phyloP scores from a whole-genome alignment of 768 basidiomycete species.

The Boletellus ananiceps region DNA sequence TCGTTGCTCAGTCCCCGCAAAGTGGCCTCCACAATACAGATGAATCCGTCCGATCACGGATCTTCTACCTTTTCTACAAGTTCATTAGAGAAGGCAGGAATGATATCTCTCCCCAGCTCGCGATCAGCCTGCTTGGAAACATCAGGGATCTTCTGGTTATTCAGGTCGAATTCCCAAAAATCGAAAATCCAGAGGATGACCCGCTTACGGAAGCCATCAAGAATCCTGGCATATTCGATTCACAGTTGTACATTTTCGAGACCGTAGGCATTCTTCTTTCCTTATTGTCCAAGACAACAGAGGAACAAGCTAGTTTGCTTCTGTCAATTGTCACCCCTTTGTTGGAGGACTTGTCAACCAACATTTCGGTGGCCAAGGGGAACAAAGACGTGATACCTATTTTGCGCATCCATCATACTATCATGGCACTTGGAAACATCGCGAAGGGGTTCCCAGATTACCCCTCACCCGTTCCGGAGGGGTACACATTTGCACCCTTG shows the following conservation, averaged over 20 bases:
- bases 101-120: constrained; percentile 72
- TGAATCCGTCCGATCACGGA: constrained; percentile 62
- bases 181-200: constrained; percentile 70
- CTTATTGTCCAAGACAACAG: constrained; percentile 59
- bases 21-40: constrained; percentile 87
- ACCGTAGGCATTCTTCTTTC: constrained; percentile 82
- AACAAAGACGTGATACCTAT: constrained; percentile 70
- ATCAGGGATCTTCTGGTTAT: constrained; percentile 77
- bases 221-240: constrained; percentile 69
- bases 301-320: constrained; percentile 64
- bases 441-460: constrained; percentile 97
- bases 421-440: constrained; percentile 92
- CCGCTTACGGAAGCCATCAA: constrained; percentile 76
- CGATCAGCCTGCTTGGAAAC: constrained; percentile 63
- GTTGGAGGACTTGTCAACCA: constrained; percentile 64
- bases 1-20: constrained; percentile 6
- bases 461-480: constrained; percentile 61
- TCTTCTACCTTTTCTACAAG: constrained; percentile 89
- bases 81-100: constrained; percentile 82
- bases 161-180: constrained; percentile 68
- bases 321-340: constrained; percentile 80
- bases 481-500: constrained; percentile 65
- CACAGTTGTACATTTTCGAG: constrained; percentile 94
- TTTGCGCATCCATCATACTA: constrained; percentile 83
- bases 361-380: constrained; percentile 51